Conservation (phyloP, 2,329 filamentous ascomycete species). For the Monosporascus sp. region DNA sequence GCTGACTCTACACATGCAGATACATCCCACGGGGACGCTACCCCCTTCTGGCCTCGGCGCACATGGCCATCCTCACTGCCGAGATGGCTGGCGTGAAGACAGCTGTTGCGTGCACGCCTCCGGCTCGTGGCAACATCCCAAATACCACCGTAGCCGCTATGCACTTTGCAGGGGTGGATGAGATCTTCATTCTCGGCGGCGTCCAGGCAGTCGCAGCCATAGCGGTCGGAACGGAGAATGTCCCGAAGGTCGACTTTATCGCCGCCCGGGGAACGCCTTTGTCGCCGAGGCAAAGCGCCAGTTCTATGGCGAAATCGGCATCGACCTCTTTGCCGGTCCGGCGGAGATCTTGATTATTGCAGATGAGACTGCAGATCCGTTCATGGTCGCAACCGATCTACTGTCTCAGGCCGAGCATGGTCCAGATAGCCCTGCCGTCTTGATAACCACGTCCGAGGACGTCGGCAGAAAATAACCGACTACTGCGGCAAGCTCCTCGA, state of each 20-base stretch:
- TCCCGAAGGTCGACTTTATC: conserved; percentile 45
- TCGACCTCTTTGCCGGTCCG: conserved; percentile 49
- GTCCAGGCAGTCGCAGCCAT: conserved; percentile 49
- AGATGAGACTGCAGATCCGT: conserved; percentile 80
- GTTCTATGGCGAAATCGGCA: conserved; percentile 48
- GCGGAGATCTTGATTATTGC: conserved; percentile 76
- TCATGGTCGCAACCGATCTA: conserved; percentile 91
- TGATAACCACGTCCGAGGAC: conserved; percentile 41
- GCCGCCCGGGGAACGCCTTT: conserved; percentile 51
- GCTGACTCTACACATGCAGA: too few relatives aligned
- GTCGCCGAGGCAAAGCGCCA: conserved; percentile 50
- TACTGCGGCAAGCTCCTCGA: conserved; percentile 33
- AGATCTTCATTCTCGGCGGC: conserved; percentile 27
- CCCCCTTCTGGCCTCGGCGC: conserved; percentile 46
- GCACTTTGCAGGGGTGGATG: conserved; percentile 20
- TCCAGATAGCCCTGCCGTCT: conserved; percentile 43
- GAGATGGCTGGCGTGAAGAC: conserved; percentile 48
- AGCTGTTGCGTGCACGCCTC: conserved; percentile 47
- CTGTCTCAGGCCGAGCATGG: conserved; percentile 83
- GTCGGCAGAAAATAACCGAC: conserved; percentile 32
- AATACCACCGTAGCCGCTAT: conserved; percentile 45
- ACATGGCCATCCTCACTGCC: conserved; percentile 52
- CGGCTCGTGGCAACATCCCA: conserved; percentile 42
- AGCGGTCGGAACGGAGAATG: conserved; percentile 44
- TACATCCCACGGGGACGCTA: conserved; percentile 48